Percentiles rank a stretch among this genome's conserved stretches.
These are phyloP conservation scores for Cyberlindnera americana DNA, from an alignment of 805 yeast species.

Conservation along the genomic window DNA sequence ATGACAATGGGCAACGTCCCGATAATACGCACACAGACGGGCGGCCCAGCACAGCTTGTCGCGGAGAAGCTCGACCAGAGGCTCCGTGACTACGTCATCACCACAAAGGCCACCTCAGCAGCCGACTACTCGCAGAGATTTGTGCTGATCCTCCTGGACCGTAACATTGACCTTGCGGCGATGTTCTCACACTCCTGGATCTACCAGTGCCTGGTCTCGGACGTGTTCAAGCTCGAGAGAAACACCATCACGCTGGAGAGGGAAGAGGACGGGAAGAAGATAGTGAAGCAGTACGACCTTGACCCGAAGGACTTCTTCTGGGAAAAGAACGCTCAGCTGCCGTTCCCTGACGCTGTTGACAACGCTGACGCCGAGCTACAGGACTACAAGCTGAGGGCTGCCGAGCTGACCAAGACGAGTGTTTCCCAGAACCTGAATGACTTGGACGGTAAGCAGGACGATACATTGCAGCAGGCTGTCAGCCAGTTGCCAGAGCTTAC, in stretches of 20 bases:
- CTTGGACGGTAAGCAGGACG: conserved; percentile 54
- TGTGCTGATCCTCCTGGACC: conserved; percentile 78
- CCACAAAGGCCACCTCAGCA: conserved; percentile 37
- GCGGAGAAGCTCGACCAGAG: conserved; percentile 83
- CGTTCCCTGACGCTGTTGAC: conserved; percentile 99
- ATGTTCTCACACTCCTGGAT: conserved; percentile 98
- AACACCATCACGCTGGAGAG: conserved; percentile 70
- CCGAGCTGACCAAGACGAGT: conserved; percentile 74
- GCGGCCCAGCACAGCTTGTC: conserved; percentile 94
- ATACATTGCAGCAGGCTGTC: conserved; percentile 75
- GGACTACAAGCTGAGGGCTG: conserved; percentile 81
- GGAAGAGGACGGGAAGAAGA: conserved; percentile 34
- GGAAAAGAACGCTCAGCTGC: conserved; percentile 76
- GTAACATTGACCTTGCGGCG: conserved; percentile 85
- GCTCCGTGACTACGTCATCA: conserved; percentile 81
- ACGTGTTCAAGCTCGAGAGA: conserved; percentile 76
- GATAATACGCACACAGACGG: conserved; percentile 82
- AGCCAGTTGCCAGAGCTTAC: conserved; percentile 91
- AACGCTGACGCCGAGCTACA: conserved; percentile 84
- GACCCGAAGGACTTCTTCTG: conserved; percentile 95
- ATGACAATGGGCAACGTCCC: conserved; percentile 81
- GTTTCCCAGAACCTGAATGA: conserved; percentile 69
- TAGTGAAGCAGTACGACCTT: conserved; percentile 69
- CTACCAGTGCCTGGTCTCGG: conserved; percentile 93
- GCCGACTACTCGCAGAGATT: conserved; percentile 49